Conservation (phyloP, 2,329 filamentous ascomycete genomes). For the Penicillium nordicum region DNA sequence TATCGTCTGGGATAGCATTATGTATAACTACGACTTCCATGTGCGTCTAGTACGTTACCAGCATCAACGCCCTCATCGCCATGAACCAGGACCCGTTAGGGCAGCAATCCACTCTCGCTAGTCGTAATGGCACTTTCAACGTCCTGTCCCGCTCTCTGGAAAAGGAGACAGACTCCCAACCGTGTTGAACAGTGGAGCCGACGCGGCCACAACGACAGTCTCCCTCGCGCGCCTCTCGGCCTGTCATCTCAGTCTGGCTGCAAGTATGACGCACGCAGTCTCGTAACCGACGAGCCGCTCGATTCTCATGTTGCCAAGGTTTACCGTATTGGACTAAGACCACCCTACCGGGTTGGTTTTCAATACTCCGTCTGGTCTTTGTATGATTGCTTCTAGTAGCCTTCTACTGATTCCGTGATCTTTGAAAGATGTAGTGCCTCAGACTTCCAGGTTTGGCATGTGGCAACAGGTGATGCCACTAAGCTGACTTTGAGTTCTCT, state of each 20-base stretch:
- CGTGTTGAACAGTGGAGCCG: slow-evolving; percentile 44
- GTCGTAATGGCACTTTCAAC: slow-evolving; percentile 44
- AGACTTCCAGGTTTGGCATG: slow-evolving; percentile 45
- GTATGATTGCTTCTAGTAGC: slow-evolving; percentile 35
- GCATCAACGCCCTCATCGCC: slow-evolving; percentile 43
- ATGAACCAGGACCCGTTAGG: slow-evolving; percentile 45
- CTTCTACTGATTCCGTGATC: slow-evolving; percentile 19
- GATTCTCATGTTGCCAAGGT: slow-evolving; percentile 43
- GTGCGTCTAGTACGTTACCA: slow-evolving; percentile 44
- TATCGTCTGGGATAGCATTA: slow-evolving; percentile 48
- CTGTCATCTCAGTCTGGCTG: slow-evolving; percentile 28
- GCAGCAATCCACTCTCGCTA: slow-evolving; percentile 49
- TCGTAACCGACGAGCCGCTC: slow-evolving; percentile 45
- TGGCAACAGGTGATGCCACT: slow-evolving; percentile 21
- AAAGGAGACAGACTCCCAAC: slow-evolving; percentile 50
- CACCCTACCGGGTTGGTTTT: slow-evolving; percentile 50
- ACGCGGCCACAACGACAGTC: slow-evolving; percentile 29
- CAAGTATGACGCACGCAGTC: slow-evolving; percentile 39
- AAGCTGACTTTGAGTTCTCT: slow-evolving; percentile 40
- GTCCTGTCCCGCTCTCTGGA: slow-evolving; percentile 47
- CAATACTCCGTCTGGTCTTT: slow-evolving; percentile 47
- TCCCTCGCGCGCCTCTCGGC: slow-evolving; percentile 39
- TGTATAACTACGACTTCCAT: slow-evolving; percentile 48
- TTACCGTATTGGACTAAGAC: slow-evolving; percentile 37
- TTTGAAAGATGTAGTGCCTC: slow-evolving; percentile 40